Base-by-base conservation (phyloP, 23 red algal species). In the Gracilaria domingensis region DNA sequence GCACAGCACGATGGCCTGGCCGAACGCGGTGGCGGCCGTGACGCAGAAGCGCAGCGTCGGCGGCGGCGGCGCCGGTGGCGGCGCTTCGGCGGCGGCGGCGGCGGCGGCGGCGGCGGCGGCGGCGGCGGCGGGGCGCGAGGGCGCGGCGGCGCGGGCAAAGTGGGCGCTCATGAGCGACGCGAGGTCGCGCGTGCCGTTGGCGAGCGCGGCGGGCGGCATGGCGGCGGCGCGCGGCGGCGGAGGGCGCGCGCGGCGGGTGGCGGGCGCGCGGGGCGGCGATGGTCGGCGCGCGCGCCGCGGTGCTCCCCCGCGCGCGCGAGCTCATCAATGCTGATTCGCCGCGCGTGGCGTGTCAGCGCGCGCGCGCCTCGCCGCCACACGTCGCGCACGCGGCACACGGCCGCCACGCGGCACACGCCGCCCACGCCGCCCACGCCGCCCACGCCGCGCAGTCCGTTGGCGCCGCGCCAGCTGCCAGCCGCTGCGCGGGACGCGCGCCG, bases 31-130 rank as follows among this genome's bases (percentile, higher is more conserved):
- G 24, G 77, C 24, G 72, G 92, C 95, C 23, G 85, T 62, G 50
- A 95, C 79, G 50, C 93, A 81, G 58, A 98, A 98, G 76, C 87
- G 88, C 13, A 97, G 60, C 57, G 28, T 49, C 20, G 56, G 28
- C 3, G 28, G 42, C 42, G 42, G 42, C 42, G 42, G 42, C 42
- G 42, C 42, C 42, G 42, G 29, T 26, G 30, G 3, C 29, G 30
- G 4, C 54, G 57, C n/a, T n/a, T 0, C 20, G 53, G 29, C 56
- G 30, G 3, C 29, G 30, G 4, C 54, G 57, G 14, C 28, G 60
- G 48, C 49, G 61, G 24, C 50, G 30, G 9, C 75, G 33, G 77
- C 47, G 77, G 14, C 77, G 60, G 60, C 26, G 23, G 4, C 23
- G 60, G 26, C 26, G 60, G 4, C 60, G 60, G 60, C 26, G 60